Conservation (phyloP, 306 rosid genomes). For the Rosa persica region DNA sequence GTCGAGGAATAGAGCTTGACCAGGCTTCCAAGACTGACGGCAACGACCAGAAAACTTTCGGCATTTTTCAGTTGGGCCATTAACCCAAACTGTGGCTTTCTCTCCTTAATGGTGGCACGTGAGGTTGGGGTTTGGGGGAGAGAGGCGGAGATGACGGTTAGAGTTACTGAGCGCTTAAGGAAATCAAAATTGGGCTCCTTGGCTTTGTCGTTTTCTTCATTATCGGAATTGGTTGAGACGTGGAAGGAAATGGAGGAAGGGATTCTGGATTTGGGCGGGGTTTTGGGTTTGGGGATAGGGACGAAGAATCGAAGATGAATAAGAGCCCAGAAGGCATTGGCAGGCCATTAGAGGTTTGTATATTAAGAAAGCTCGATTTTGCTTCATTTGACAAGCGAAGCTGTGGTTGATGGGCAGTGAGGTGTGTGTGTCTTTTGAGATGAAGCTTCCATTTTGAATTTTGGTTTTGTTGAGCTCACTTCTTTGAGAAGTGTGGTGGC, state of each 20-base stretch:
- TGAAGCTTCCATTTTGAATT: no score
- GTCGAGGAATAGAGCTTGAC: no score
- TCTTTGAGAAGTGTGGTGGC: no score
- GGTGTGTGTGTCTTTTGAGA: no score
- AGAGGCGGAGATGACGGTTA: conserved; percentile 68
- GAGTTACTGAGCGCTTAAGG: conserved; percentile 65
- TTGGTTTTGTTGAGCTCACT: no score
- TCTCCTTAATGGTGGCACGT: conserved; percentile 46
- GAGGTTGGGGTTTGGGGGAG: conserved; percentile 44
- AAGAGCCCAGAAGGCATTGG: conserved; percentile 35
- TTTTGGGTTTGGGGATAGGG: conserved; percentile 32
- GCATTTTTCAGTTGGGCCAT: no score
- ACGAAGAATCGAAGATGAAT: conserved; percentile 21
- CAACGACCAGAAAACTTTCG: conserved; percentile 72
- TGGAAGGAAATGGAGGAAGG: conserved; percentile 46
- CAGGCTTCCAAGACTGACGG: no score
- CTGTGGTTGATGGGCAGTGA: no score
- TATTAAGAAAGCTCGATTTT: no score
- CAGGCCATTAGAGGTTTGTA: conserved; percentile 39
- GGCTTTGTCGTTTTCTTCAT: conserved; percentile 21
- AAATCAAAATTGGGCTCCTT: conserved; percentile 40
- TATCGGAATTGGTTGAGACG: conserved; percentile 31
- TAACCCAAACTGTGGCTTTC: conserved; percentile 28
- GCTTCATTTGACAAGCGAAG: no score
- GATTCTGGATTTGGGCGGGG: conserved; percentile 16